A percentile compares a stretch with the other conserved stretches of the same genome.
Conservation (phyloP, 805 yeast species). For the Kuraishia cidri region DNA sequence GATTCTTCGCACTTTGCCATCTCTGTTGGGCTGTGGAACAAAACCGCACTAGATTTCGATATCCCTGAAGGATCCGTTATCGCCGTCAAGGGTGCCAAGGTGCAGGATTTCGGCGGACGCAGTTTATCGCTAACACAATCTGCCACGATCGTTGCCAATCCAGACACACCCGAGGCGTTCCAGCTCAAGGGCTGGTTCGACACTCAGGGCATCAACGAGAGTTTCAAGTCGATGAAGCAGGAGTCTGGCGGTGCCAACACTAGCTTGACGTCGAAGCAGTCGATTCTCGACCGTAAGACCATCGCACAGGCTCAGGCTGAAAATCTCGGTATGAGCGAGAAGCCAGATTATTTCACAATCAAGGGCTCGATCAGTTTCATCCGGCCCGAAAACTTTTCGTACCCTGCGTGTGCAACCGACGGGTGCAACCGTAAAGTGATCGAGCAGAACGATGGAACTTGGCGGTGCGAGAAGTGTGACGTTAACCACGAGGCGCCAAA, state of each 20-base stretch:
- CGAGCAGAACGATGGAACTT: slow-evolving; percentile 62
- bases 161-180: slow-evolving; percentile 85
- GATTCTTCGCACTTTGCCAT: slow-evolving; percentile 77
- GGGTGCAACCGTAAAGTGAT: slow-evolving; percentile 81
- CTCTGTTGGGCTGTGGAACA: slow-evolving; percentile 85
- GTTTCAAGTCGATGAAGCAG: slow-evolving; percentile 51
- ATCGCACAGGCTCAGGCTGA: slow-evolving; percentile 58
- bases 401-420: slow-evolving; percentile 79
- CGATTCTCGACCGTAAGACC: slow-evolving; percentile 51
- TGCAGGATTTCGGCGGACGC: slow-evolving; percentile 84
- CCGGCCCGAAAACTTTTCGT: slow-evolving; percentile 69
- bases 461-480: slow-evolving; percentile 95
- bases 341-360: slow-evolving; percentile 68
- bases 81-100: slow-evolving; percentile 86
- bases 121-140: slow-evolving; percentile 72
- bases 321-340: slow-evolving; percentile 65
- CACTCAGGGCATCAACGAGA: slow-evolving; percentile 56
- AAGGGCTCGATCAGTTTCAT: slow-evolving; percentile 70
- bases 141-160: slow-evolving; percentile 70
- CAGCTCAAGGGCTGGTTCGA: slow-evolving; percentile 93
- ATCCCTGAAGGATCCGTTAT: slow-evolving; percentile 74
- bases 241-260: slow-evolving; percentile 28
- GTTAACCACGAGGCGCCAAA: slow-evolving; percentile 57
- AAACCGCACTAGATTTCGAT: slow-evolving; percentile 70
- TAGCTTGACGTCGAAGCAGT: slow-evolving; percentile 23